Evolutionary conservation across 2,329 filamentous ascomycete species (phyloP), one percentile per base, ranked within the genome.

Genomic region (Lasiodiplodia theobromae): DNA sequence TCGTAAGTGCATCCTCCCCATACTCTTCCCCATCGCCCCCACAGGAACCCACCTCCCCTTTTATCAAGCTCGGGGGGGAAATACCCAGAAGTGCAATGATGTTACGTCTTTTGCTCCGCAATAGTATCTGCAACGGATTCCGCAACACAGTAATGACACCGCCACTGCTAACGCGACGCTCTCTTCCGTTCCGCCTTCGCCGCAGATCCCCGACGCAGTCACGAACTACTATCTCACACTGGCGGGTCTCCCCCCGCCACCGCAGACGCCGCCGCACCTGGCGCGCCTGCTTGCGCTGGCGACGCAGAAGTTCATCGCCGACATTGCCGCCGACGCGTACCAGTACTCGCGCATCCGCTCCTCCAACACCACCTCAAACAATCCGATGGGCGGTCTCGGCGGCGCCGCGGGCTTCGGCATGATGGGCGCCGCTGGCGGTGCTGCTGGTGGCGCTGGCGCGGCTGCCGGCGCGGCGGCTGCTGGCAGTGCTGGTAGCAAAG

Each of bases 281-380:
- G 93, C 95, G 25, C 93, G 95, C 58, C 91, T 99, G 3, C 91
- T 99, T 53, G 95, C 96, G 2, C 91, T 99, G 10, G 96, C 96
- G n/a, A 97, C 96, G 0, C 96, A 99, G 78, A 99, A 99, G 79
- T 99, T 99, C 85, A 92, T 99, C 75, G 94, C 96, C 69, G 96
- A 99, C 79, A 93, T 99, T 72, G 96, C 96, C 1, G 94, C 96
- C 68, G 96, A 99, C 79, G 94, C 96, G 2, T 99, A 99, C 80
- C 96, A 99, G 82, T 98, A 97, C 85, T 94, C 92, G 70, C 93
- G 95, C 66, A 98, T 99, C 76, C 91, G 96, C 51, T 92, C 93
- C n/a, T 95, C 92, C 25, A 96, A 96, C 77, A 94, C 91, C 69
- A 94, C 92, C 71, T 90, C 91, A 14, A 97, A 94, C 78, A 97